These are phyloP conservation scores for Boeremia lycopersici DNA, from an alignment of 2,329 filamentous ascomycete species.

Conservation along the genomic window DNA sequence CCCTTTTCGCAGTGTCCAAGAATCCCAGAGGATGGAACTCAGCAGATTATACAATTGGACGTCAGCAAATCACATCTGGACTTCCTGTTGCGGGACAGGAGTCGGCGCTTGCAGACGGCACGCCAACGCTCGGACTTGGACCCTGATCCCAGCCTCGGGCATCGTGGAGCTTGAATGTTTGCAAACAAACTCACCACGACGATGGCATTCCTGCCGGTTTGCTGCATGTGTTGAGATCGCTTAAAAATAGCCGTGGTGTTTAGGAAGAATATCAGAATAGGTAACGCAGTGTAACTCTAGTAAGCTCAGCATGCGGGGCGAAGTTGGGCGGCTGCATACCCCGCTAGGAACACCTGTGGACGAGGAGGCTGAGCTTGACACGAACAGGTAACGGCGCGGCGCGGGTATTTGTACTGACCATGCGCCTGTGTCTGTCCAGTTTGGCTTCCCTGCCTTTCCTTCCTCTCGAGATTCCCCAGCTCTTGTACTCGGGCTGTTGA, in stretches of 20 bases:
- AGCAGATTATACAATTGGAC: slow-evolving; percentile 8
- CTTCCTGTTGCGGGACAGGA: background rate
- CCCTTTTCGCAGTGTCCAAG: background rate
- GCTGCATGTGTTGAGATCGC: background rate
- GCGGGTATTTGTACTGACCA: slow-evolving; percentile 36
- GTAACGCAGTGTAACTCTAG: slow-evolving; percentile 2
- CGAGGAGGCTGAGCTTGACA: slow-evolving; percentile 43
- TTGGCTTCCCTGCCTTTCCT: slow-evolving; percentile 1
- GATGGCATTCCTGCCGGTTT: background rate
- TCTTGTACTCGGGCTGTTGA: background rate
- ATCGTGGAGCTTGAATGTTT: slow-evolving; percentile 4
- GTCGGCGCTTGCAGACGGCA: slow-evolving; percentile 25
- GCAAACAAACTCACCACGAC: background rate
- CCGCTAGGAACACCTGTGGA: slow-evolving; percentile 38
- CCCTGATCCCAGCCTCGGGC: slow-evolving; percentile 12
- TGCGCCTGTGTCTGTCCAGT: slow-evolving; percentile 5
- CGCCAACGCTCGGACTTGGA: slow-evolving; percentile 22
- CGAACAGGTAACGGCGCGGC: slow-evolving; percentile 18
- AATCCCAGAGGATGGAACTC: background rate
- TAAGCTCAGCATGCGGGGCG: slow-evolving; percentile 15
- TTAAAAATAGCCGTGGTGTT: slow-evolving; percentile 2
- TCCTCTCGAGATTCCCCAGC: background rate
- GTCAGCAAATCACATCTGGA: slow-evolving; percentile 17
- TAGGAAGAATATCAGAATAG: background rate
- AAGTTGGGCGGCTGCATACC: slow-evolving; percentile 25